phyloP scores from a whole-genome alignment of 2,329 filamentous ascomycete species.

The Scleromitrula shiraiana region DNA sequence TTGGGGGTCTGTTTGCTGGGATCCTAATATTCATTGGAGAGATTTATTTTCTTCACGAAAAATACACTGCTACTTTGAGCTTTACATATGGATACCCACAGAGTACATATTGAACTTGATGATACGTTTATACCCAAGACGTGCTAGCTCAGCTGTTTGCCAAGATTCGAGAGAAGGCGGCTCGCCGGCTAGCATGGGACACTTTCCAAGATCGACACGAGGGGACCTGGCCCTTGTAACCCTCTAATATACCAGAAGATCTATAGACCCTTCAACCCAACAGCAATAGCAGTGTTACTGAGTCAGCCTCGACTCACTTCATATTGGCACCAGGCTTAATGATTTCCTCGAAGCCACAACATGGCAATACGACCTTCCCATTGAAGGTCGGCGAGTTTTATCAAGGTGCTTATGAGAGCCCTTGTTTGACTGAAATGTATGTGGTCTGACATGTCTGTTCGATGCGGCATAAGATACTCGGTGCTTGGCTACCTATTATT shows the following conservation, averaged over 20 bases:
- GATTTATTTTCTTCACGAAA: constrained; percentile 1
- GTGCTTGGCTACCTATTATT: constrained; percentile 5
- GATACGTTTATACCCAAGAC: neutral
- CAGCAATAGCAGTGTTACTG: neutral
- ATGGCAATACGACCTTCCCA: constrained; percentile 7
- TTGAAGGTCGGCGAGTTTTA: constrained; percentile 7
- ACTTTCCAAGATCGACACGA: constrained; percentile 9
- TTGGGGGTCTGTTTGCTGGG: neutral
- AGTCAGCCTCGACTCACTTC: constrained; percentile 3
- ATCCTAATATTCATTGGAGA: neutral
- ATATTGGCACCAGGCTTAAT: constrained; percentile 4
- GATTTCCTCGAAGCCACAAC: constrained; percentile 6
- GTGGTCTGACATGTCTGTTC: constrained; percentile 2
- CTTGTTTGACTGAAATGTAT: neutral
- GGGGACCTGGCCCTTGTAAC: neutral
- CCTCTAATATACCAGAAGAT: neutral
- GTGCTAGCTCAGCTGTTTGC: constrained; percentile 1
- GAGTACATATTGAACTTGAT: constrained; percentile 1
- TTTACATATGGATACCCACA: constrained; percentile 3
- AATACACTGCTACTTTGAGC: neutral
- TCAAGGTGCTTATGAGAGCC: neutral
- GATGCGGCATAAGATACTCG: constrained; percentile 5
- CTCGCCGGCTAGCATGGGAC: neutral
- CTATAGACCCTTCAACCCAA: neutral
- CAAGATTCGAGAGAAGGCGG: neutral